Evolutionary conservation across 306 rosid genomes (phyloP).

Genomic region (Begonia masoniana): DNA sequence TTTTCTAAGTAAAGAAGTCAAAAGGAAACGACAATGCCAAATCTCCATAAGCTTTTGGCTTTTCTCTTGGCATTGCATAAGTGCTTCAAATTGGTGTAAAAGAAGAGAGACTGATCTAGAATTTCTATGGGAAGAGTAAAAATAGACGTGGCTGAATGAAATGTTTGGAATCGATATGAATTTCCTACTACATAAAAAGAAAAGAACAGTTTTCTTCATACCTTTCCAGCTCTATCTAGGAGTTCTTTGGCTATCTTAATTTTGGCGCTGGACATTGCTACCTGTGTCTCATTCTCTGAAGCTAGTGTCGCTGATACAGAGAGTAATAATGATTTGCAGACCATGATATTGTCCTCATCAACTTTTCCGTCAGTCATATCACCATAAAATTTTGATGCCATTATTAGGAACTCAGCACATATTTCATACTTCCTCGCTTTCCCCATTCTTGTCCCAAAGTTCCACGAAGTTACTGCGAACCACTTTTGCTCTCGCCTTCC

Average conservation of each 20-base stretch:
- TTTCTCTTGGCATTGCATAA: no score
- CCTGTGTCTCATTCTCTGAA: constrained; percentile 47
- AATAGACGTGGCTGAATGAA: neutral
- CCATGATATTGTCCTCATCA: constrained; percentile 38
- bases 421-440: constrained; percentile 47
- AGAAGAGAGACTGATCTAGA: no score
- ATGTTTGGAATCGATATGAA: neutral
- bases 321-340: constrained; percentile 56
- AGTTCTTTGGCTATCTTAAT: constrained; percentile 52
- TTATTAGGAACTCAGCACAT: constrained; percentile 53
- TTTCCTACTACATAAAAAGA: neutral
- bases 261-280: constrained; percentile 49
- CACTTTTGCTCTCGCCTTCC: constrained; percentile 84
- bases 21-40: no score
- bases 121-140: neutral
- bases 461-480: constrained; percentile 90
- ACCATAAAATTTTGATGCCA: constrained; percentile 59
- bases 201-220: constrained; percentile 14
- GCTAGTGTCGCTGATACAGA: constrained; percentile 66
- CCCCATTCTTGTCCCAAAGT: constrained; percentile 63
- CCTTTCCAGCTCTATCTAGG: constrained; percentile 87
- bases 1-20: no score
- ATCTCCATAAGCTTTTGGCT: no score
- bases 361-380: constrained; percentile 30
- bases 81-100: no score